Percentiles rank a stretch among this genome's conserved stretches.
These are phyloP conservation scores for Leccinum proliferum DNA, from an alignment of 1,284 basidiomycete genomes.

Conservation along the genomic window DNA sequence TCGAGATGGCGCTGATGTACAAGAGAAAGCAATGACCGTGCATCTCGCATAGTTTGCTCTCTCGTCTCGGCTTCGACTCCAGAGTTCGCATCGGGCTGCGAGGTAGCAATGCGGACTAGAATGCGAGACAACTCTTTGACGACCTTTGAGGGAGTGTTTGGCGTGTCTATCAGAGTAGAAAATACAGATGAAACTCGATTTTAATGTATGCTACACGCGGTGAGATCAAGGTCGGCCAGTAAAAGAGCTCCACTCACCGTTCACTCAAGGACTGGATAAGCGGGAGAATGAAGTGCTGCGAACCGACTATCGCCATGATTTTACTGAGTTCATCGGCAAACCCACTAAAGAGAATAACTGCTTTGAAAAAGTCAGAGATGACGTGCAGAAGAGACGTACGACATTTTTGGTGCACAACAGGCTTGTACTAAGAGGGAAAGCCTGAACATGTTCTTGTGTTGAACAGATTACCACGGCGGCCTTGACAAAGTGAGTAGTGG, in stretches of 20 bases:
- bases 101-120: constrained; percentile 29
- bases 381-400: constrained; percentile 18
- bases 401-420: constrained; percentile 22
- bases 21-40: constrained; percentile 34
- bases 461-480: constrained; percentile 26
- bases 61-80: constrained; percentile 9
- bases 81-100: constrained; percentile 7
- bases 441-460: constrained; percentile 18
- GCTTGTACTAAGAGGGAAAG: constrained; percentile 13
- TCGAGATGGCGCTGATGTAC: constrained; percentile 52
- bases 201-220: constrained; percentile 39
- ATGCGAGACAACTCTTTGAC: constrained; percentile 33
- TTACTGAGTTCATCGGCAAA: constrained; percentile 43
- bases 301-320: constrained; percentile 43
- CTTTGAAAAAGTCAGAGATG: neutral
- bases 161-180: constrained; percentile 39
- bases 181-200: constrained; percentile 34
- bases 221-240: constrained; percentile 3
- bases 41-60: constrained; percentile 12
- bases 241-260: constrained; percentile 32
- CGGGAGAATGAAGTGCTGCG: constrained; percentile 55
- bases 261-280: constrained; percentile 40
- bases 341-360: constrained; percentile 31
- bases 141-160: constrained; percentile 33
- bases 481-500: constrained; percentile 21